phyloP scores from a whole-genome alignment of 2,329 filamentous ascomycete genomes.

The Phyllosticta citriasiana region DNA sequence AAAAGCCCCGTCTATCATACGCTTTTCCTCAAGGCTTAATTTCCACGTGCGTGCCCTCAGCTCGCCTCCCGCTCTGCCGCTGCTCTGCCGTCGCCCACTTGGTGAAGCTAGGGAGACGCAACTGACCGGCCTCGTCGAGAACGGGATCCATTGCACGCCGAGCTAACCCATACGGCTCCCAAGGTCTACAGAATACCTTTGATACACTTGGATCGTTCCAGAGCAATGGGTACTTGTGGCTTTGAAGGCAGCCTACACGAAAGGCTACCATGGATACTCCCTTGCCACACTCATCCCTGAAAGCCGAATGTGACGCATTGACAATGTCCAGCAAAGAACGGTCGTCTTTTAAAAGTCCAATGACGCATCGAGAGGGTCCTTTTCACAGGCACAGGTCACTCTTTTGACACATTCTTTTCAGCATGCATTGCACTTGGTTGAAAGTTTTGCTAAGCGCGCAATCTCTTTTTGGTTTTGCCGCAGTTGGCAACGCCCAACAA shows the following conservation, averaged over 20 bases:
- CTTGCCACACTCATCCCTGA: not conserved
- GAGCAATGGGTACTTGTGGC: not conserved
- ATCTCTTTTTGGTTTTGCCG: not conserved
- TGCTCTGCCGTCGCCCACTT: not conserved
- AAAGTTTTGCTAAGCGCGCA: not conserved
- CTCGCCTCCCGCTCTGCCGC: not conserved
- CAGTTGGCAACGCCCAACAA: conserved; percentile 5
- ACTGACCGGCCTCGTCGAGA: not conserved
- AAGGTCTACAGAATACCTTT: not conserved
- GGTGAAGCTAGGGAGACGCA: not conserved
- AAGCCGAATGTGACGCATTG: not conserved
- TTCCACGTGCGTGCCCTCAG: not conserved
- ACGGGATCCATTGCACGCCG: not conserved
- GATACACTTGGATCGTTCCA: not conserved
- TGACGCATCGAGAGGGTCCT: not conserved
- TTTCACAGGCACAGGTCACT: not conserved
- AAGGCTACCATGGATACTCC: not conserved
- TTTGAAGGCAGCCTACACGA: not conserved
- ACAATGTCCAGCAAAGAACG: not conserved
- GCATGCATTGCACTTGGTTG: not conserved
- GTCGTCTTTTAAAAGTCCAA: not conserved
- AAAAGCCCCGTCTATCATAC: not conserved
- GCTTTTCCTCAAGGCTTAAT: not conserved
- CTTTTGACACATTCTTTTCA: not conserved
- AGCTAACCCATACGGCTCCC: not conserved